Percentiles rank a stretch among this genome's conserved stretches.
Evolutionary conservation across 225 moss, liverwort and hornwort species (phyloP).

Genomic region (Pleurozium schreberi): DNA sequence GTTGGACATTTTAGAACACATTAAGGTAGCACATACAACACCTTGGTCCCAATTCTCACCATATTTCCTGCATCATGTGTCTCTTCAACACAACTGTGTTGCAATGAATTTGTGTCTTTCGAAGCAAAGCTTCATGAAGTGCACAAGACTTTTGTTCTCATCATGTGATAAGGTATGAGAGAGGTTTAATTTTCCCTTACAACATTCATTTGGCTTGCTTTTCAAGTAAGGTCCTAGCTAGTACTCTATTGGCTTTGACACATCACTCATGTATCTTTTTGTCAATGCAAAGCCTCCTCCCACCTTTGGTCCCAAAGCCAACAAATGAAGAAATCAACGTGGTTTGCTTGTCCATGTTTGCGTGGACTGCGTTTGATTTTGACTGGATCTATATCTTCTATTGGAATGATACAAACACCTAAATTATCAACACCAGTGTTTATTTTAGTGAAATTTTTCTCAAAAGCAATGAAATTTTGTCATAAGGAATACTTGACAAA

Average conservation of each 20-base stretch:
- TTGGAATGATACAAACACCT: neutral
- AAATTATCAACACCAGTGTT: too few relatives aligned
- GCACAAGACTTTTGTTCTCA: neutral
- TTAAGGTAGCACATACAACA: too few relatives aligned
- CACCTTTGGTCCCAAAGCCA: rapidly evolving
- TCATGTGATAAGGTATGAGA: neutral
- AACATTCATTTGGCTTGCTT: rapidly evolving
- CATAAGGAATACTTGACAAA: too few relatives aligned
- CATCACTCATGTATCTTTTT: neutral
- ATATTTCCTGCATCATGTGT: too few relatives aligned
- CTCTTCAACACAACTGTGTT: rapidly evolving
- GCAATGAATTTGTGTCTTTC: rapidly evolving
- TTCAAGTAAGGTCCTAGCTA: neutral
- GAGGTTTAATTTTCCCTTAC: neutral
- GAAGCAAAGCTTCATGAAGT: too few relatives aligned
- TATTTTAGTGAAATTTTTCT: too few relatives aligned
- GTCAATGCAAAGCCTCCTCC: neutral
- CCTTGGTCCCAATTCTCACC: neutral
- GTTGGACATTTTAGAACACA: too few relatives aligned
- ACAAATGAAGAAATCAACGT: too few relatives aligned
- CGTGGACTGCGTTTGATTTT: neutral
- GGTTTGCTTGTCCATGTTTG: neutral
- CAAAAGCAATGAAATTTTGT: too few relatives aligned
- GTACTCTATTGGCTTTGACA: neutral
- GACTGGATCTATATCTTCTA: neutral